A percentile compares a stretch with the other conserved stretches of the same genome.
phyloP scores from a whole-genome alignment of 345 rosid species.

The Aquilaria yunnanensis region DNA sequence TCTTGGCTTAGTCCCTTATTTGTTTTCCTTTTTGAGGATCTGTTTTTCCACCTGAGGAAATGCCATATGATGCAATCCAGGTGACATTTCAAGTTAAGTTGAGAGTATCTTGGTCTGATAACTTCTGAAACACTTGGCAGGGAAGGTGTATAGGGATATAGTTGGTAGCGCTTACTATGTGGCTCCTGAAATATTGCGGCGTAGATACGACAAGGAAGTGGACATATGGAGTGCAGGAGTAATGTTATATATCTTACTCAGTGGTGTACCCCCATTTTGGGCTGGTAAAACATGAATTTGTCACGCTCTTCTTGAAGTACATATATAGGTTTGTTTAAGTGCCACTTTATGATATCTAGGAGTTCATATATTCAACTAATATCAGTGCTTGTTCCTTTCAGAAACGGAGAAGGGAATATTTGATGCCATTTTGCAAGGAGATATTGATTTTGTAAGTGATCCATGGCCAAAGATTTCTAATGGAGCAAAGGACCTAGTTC shows the following conservation, averaged over 20 bases:
- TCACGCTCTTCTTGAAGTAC: neutral
- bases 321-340: neutral
- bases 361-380: too few species aligned
- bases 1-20: too few species aligned
- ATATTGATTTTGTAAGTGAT: slow-evolving; percentile 58
- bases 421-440: slow-evolving; percentile 65
- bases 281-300: slow-evolving; percentile 40
- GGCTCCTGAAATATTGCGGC: slow-evolving; percentile 77
- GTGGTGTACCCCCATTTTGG: slow-evolving; percentile 98
- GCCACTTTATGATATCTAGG: neutral
- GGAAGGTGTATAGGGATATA: slow-evolving; percentile 60
- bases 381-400: slow-evolving; percentile 16
- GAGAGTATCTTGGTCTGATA: neutral
- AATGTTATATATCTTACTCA: slow-evolving; percentile 74
- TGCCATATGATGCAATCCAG: too few species aligned
- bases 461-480: slow-evolving; percentile 85
- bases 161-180: slow-evolving; percentile 93
- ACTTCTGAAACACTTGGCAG: slow-evolving; percentile 23
- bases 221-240: slow-evolving; percentile 95
- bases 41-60: too few species aligned
- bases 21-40: too few species aligned
- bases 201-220: slow-evolving; percentile 75
- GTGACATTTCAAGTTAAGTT: too few species aligned
- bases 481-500: slow-evolving; percentile 80
- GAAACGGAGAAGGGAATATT: slow-evolving; percentile 82